Percentiles rank a stretch among this genome's conserved stretches.
These are phyloP conservation scores for Starmera amethionina DNA, from an alignment of 805 yeast genomes.

Conservation along the genomic window DNA sequence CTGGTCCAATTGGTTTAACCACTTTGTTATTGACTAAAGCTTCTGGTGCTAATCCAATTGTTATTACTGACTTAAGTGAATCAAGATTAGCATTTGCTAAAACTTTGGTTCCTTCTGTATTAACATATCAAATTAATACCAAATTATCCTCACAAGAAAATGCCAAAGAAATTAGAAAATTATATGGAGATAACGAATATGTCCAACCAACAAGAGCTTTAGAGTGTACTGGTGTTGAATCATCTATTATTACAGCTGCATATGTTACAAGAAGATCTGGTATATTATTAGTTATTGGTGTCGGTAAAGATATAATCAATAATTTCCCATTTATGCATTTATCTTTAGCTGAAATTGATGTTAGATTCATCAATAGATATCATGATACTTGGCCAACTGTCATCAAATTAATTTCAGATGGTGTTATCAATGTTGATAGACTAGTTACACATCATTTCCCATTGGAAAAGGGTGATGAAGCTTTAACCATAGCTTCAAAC, in stretches of 20 bases:
- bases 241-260: slow-evolving; percentile 35
- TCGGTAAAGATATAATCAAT: slow-evolving; percentile 35
- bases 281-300: slow-evolving; percentile 38
- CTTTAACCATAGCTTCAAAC: slow-evolving; percentile 25
- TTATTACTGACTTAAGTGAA: slow-evolving; percentile 37
- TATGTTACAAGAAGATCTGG: slow-evolving; percentile 40
- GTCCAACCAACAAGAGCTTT: slow-evolving; percentile 33
- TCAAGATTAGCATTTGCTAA: slow-evolving; percentile 38
- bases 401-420: slow-evolving; percentile 35
- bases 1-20: slow-evolving; percentile 51
- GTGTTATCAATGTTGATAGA: slow-evolving; percentile 32
- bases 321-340: slow-evolving; percentile 46
- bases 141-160: slow-evolving; percentile 24
- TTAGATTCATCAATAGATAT: slow-evolving; percentile 43
- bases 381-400: slow-evolving; percentile 51
- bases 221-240: slow-evolving; percentile 48
- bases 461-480: slow-evolving; percentile 36
- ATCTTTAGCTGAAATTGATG: slow-evolving; percentile 40
- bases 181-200: slow-evolving; percentile 26
- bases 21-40: slow-evolving; percentile 39
- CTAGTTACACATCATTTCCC: slow-evolving; percentile 40
- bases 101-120: slow-evolving; percentile 33
- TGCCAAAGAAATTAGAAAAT: slow-evolving; percentile 25
- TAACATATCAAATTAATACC: slow-evolving; percentile 32
- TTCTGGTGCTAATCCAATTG: slow-evolving; percentile 43